A percentile compares a stretch with the other conserved stretches of the same genome.
Conservation (phyloP, 805 yeast genomes). For the Saturnispora ahearnii region DNA sequence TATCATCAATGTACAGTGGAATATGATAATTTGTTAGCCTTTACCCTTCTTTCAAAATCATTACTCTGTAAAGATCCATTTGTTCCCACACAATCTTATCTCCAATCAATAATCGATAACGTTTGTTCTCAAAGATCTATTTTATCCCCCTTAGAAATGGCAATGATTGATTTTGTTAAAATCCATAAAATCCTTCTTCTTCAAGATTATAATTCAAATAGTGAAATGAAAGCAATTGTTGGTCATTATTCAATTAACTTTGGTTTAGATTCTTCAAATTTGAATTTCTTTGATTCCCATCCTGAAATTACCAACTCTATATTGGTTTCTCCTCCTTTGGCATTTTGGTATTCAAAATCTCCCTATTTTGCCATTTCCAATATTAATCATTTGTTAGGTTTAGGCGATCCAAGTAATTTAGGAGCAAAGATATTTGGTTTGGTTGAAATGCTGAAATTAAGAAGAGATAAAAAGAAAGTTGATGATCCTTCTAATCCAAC, state of each 20-base stretch:
- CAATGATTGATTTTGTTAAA: constrained; percentile 52
- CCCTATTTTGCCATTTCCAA: constrained; percentile 70
- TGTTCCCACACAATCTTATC: constrained; percentile 73
- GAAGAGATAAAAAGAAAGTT: constrained; percentile 59
- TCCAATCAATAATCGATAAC: constrained; percentile 70
- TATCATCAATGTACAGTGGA: constrained; percentile 86
- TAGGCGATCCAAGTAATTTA: constrained; percentile 68
- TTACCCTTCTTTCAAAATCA: constrained; percentile 70
- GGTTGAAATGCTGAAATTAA: constrained; percentile 61
- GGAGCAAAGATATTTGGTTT: constrained; percentile 66
- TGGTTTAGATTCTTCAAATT: constrained; percentile 57
- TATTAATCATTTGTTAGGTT: constrained; percentile 65
- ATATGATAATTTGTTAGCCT: constrained; percentile 65
- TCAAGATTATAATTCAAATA: constrained; percentile 46
- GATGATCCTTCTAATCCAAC: constrained; percentile 17
- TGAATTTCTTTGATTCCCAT: constrained; percentile 46
- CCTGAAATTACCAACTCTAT: constrained; percentile 32
- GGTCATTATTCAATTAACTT: constrained; percentile 57
- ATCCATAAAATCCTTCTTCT: constrained; percentile 60
- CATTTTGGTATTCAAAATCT: constrained; percentile 71
- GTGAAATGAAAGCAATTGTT: constrained; percentile 49
- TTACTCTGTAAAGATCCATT: constrained; percentile 76
- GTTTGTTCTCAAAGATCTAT: constrained; percentile 58
- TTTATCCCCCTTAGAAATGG: constrained; percentile 49
- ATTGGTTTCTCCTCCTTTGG: constrained; percentile 17